Evolutionary conservation across 2,329 filamentous ascomycete genomes (phyloP).

Genomic region (Ophiostoma triangulosporum): DNA sequence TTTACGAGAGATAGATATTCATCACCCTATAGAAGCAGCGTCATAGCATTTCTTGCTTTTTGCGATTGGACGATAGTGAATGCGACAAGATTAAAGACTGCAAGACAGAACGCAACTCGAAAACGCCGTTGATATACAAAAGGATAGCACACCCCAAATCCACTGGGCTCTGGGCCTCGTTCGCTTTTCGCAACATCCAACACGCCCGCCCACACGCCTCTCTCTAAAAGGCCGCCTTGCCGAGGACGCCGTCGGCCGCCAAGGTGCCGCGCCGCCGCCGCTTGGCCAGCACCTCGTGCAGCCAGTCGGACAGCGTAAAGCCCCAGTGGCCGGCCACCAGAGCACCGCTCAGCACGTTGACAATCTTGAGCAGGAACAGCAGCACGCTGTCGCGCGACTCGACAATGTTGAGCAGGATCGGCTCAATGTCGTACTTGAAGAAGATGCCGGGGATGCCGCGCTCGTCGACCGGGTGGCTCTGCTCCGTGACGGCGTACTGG

Average conservation of each 20-base stretch:
- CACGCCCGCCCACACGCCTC: too few species aligned
- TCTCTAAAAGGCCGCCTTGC: slow-evolving; percentile 16
- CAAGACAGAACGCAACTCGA: background rate
- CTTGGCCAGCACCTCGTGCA: slow-evolving; percentile 38
- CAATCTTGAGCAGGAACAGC: slow-evolving; percentile 62
- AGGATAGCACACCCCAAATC: background rate
- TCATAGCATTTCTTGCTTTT: background rate
- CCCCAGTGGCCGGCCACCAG: slow-evolving; percentile 90
- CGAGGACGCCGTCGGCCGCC: slow-evolving; percentile 32
- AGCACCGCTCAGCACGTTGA: slow-evolving; percentile 85
- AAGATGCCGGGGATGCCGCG: slow-evolving; percentile 76
- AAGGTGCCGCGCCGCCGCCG: slow-evolving; percentile 28
- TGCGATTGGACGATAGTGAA: too few species aligned
- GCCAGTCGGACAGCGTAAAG: slow-evolving; percentile 74
- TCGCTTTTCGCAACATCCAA: background rate
- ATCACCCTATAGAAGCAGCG: background rate
- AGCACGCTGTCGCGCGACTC: slow-evolving; percentile 68
- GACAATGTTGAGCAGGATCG: slow-evolving; percentile 72
- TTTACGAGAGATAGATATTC: too few species aligned
- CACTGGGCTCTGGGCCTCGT: background rate
- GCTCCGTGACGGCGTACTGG: slow-evolving; percentile 93
- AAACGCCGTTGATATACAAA: slow-evolving; percentile 1
- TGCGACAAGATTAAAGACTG: background rate
- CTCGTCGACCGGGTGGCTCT: slow-evolving; percentile 58
- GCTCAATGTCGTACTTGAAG: slow-evolving; percentile 98